phyloP scores from a whole-genome alignment of 2,329 filamentous ascomycete genomes.

The Acrocalymma vagum region DNA sequence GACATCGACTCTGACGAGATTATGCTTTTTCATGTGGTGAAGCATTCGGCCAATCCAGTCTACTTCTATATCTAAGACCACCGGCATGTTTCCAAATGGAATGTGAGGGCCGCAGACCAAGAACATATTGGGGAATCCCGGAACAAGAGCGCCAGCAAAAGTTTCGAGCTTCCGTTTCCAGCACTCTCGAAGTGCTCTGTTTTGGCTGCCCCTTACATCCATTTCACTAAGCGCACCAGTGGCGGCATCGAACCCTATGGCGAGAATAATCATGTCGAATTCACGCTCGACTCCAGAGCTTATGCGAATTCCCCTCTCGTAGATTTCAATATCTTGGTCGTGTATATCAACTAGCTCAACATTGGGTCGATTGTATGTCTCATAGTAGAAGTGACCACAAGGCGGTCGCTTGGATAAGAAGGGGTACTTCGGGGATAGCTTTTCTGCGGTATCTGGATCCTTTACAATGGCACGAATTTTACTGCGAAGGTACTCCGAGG shows the following conservation, averaged over 20 bases:
- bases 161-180: constrained; percentile 38
- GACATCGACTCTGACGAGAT: too few relatives aligned
- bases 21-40: too few relatives aligned
- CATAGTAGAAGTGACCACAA: constrained; percentile 1
- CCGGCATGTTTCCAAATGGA: constrained; percentile 46
- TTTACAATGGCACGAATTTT: constrained; percentile 2
- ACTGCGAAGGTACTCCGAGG: too few relatives aligned
- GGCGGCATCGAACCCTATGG: not conserved
- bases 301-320: not conserved
- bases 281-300: not conserved
- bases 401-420: not conserved
- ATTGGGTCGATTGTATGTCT: not conserved
- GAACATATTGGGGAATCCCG: constrained; percentile 38
- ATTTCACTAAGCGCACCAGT: not conserved
- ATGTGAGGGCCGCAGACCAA: constrained; percentile 49
- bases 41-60: constrained; percentile 4
- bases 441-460: not conserved
- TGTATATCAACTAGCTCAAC: not conserved
- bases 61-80: constrained; percentile 2
- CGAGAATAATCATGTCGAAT: constrained; percentile 1
- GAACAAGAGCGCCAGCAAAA: constrained; percentile 41
- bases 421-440: constrained; percentile 2
- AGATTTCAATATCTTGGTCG: not conserved
- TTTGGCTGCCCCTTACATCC: not conserved
- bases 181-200: constrained; percentile 25